Percentiles rank a stretch among this genome's conserved stretches.
Conservation (phyloP, 441 rosid genomes). For the Aquilaria agallochum region DNA sequence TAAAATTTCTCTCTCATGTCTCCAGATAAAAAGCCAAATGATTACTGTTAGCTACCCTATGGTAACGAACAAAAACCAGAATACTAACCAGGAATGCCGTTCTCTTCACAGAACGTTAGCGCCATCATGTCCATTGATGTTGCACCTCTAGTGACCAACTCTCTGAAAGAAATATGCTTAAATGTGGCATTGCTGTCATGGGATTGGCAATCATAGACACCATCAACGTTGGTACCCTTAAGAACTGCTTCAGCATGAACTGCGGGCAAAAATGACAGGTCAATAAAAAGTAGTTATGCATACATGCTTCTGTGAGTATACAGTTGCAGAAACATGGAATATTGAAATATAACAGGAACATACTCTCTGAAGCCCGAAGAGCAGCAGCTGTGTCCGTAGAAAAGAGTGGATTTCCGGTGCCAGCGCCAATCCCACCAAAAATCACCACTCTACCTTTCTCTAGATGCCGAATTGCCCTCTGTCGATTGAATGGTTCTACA, state of each 20-base stretch:
- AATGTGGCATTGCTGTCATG: slow-evolving; percentile 57
- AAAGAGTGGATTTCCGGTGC: slow-evolving; percentile 77
- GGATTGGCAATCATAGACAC: slow-evolving; percentile 67
- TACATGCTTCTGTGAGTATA: background rate
- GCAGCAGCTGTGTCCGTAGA: slow-evolving; percentile 92
- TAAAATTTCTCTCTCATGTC: no score
- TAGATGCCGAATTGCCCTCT: slow-evolving; percentile 77
- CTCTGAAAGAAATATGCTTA: slow-evolving; percentile 55
- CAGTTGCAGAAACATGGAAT: background rate
- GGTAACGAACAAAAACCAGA: background rate
- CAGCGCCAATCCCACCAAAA: slow-evolving; percentile 88
- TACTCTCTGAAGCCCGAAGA: slow-evolving; percentile 73
- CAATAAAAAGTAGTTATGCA: background rate
- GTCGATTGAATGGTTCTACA: slow-evolving; percentile 83
- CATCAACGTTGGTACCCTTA: slow-evolving; percentile 69
- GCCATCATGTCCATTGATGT: slow-evolving; percentile 68
- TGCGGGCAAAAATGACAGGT: slow-evolving; percentile 17
- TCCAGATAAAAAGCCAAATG: no score
- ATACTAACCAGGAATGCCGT: slow-evolving; percentile 54
- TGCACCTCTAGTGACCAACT: slow-evolving; percentile 52
- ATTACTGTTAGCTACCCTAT: background rate
- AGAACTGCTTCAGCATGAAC: slow-evolving; percentile 66
- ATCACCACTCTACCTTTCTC: slow-evolving; percentile 96
- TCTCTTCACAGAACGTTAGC: slow-evolving; percentile 63
- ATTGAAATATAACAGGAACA: slow-evolving; percentile 8